A percentile compares a stretch with the other conserved stretches of the same genome.
These are phyloP conservation scores for Chiua virens DNA, from an alignment of 768 basidiomycete genomes.

Conservation along the genomic window DNA sequence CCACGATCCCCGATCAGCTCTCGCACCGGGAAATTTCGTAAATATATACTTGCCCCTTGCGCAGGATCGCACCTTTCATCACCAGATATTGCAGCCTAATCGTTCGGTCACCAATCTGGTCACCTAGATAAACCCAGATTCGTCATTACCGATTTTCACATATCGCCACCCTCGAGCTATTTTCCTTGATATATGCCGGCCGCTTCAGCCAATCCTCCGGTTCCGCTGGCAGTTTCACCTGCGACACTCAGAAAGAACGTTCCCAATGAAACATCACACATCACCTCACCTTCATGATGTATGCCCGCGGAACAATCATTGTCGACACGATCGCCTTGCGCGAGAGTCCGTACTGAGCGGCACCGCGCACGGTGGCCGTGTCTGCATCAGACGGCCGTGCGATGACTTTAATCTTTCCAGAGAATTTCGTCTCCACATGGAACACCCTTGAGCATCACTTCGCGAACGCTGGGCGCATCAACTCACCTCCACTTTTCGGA, in stretches of 20 bases:
- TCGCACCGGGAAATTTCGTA: slow-evolving; percentile 12
- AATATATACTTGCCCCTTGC: slow-evolving; percentile 69
- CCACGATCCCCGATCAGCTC: slow-evolving; percentile 11
- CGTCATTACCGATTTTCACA: slow-evolving; percentile 75
- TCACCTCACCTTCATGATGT: slow-evolving; percentile 74
- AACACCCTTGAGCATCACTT: background rate
- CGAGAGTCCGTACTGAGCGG: slow-evolving; percentile 85
- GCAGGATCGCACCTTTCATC: slow-evolving; percentile 80
- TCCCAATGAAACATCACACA: background rate
- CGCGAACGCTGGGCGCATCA: background rate
- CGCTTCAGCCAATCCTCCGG: slow-evolving; percentile 80
- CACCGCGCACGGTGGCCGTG: slow-evolving; percentile 85
- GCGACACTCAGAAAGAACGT: slow-evolving; percentile 2
- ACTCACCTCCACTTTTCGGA: slow-evolving; percentile 71
- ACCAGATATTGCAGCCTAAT: slow-evolving; percentile 83
- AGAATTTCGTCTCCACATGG: slow-evolving; percentile 60
- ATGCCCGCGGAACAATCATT: slow-evolving; percentile 78
- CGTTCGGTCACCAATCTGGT: slow-evolving; percentile 14
- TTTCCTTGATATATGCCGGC: slow-evolving; percentile 80
- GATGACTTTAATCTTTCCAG: slow-evolving; percentile 65
- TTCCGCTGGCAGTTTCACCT: slow-evolving; percentile 90
- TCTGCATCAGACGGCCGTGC: slow-evolving; percentile 85
- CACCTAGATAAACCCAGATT: slow-evolving; percentile 7
- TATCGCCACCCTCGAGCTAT: slow-evolving; percentile 72
- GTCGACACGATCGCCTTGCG: slow-evolving; percentile 75